Conservation (phyloP, 2,329 filamentous ascomycete species). For the Ophiosphaerella narmari region DNA sequence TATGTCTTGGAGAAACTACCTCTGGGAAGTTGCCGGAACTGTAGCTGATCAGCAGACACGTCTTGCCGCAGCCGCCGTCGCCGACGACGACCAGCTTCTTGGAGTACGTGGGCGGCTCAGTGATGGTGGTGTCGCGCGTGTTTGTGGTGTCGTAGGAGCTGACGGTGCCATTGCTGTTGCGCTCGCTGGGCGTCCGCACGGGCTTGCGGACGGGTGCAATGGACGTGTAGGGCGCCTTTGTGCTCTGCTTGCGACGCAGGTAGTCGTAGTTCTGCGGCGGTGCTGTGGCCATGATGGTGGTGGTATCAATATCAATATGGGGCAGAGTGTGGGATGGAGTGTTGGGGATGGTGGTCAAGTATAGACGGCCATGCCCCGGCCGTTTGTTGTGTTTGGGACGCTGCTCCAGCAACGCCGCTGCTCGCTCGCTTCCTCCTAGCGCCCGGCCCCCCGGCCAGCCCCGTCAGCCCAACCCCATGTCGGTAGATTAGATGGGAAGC, state of each 20-base stretch:
- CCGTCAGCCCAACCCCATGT: background rate
- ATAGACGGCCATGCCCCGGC: background rate
- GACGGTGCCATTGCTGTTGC: constrained; percentile 87
- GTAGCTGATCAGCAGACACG: constrained; percentile 97
- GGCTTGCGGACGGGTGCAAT: constrained; percentile 47
- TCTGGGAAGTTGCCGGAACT: constrained; percentile 98
- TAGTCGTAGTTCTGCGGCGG: constrained; percentile 58
- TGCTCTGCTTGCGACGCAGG: constrained; percentile 62
- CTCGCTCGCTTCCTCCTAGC: constrained; percentile 2
- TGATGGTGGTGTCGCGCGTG: constrained; percentile 81
- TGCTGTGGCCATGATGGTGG: constrained; percentile 36
- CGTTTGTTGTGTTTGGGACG: constrained; percentile 8
- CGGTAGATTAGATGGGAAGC: background rate
- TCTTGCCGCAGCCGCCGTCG: constrained; percentile 98
- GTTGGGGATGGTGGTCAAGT: constrained; percentile 3
- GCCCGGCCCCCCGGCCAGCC: background rate
- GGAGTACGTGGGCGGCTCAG: constrained; percentile 88
- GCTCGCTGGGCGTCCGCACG: constrained; percentile 59
- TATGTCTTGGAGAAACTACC: constrained; percentile 58
- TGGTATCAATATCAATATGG: constrained; percentile 34
- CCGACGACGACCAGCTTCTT: constrained; percentile 99
- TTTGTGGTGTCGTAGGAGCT: constrained; percentile 81
- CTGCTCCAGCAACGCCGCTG: constrained; percentile 23
- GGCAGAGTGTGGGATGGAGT: constrained; percentile 19
- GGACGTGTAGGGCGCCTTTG: constrained; percentile 42